Evolutionary conservation across 2,329 filamentous ascomycete genomes (phyloP), one percentile per base, ranked within the genome.

Genomic region (Cucurbitaria berberidis): DNA sequence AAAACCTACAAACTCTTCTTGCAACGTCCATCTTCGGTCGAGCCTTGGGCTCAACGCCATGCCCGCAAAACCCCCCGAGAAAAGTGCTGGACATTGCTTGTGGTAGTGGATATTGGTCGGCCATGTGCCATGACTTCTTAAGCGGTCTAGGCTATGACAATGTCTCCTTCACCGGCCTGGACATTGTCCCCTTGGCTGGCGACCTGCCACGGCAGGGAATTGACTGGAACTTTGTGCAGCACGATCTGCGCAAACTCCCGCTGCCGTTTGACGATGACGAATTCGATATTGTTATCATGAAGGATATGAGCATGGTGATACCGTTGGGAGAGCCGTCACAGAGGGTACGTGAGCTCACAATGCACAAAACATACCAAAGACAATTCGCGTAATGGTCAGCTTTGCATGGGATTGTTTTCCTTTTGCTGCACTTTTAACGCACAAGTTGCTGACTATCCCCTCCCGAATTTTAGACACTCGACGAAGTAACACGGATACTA

Each of bases 231-330:
- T 97, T 96, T 71, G 85, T 96, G 47, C 89, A 93, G 69, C 91
- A 96, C 71, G 93, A 97, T 74, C 77, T 96, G 59, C 87, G 91
- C 53, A 84, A 85, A 27, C 40, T 83, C 2, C 90, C 91, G 0
- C 84, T 93, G 66, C 93, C 93, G 0, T 91, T 96, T 59, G 81
- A 86, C 1, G 85, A 91, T 55, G 87, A 83, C 30, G 88, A 93
- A 64, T 97, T 96, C 73, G 91, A 96, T 71, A 82, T 96, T 35
- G 84, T 98, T 65, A 91, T 96, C 81, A 83, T 91, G 68, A 96
- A 96, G 74, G 92, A 96, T 70, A 78, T 91, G 66, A 88, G 86
- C 48, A 80, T 95, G 59, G 84, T 85, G n/a, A 81, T 88, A 7
- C 84, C 84, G 22, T 77, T 84, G 39, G 80, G 80, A 4, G 72